Evolutionary conservation across 202 grass and related monocot genomes (phyloP).

Genomic region (Dendrocalamus latiflorus): DNA sequence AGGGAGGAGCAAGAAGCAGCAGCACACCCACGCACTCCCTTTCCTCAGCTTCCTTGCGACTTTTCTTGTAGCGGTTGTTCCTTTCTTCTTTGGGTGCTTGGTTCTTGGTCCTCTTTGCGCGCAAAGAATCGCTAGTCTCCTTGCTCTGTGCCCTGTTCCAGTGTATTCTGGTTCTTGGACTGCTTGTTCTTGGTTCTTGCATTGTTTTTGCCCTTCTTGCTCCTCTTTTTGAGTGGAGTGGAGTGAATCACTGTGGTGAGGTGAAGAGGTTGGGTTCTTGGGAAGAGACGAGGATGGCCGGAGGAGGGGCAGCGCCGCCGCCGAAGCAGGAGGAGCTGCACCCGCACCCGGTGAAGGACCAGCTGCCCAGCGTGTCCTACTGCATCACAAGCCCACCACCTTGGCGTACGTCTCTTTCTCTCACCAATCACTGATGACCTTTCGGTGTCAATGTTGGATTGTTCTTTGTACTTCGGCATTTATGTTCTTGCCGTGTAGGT

Average conservation of each 20-base stretch:
- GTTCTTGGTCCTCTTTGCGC: slow-evolving; percentile 20
- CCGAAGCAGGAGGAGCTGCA: slow-evolving; percentile 83
- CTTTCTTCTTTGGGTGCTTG: not conserved
- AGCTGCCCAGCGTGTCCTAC: slow-evolving; percentile 67
- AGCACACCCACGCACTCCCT: not conserved
- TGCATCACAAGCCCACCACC: slow-evolving; percentile 87
- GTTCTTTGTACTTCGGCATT: not conserved
- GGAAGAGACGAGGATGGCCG: slow-evolving; percentile 36
- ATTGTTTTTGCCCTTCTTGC: not conserved
- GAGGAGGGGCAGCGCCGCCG: slow-evolving; percentile 59
- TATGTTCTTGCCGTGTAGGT: not conserved
- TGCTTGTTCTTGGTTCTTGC: not conserved
- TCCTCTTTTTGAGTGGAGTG: not conserved
- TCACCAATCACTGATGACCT: not conserved
- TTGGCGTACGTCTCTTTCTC: slow-evolving; percentile 58
- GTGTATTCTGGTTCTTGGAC: not conserved
- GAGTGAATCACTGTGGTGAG: not conserved
- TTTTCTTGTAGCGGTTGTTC: slow-evolving; percentile 1
- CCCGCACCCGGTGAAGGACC: slow-evolving; percentile 69
- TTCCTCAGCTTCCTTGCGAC: not conserved
- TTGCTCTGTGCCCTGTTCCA: not conserved
- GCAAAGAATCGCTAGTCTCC: slow-evolving; percentile 22
- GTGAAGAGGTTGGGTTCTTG: not conserved
- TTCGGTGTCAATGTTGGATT: not conserved
- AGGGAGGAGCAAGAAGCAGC: not conserved